Conservation (phyloP, 139 green algal species). For the Yamagishiella unicocca region DNA sequence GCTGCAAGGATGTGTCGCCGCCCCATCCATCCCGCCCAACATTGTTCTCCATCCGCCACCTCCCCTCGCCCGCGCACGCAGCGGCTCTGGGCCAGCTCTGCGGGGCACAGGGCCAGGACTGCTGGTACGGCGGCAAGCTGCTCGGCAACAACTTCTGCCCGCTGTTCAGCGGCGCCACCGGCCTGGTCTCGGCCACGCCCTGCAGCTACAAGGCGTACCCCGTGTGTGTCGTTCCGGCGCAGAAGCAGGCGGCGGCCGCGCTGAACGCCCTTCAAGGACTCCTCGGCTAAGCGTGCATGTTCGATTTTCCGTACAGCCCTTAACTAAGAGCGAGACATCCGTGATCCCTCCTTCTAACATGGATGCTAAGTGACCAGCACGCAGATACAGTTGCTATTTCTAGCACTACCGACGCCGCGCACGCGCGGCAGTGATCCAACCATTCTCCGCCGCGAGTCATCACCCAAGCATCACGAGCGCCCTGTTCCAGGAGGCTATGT, state of each 20-base stretch:
- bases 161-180: neutral
- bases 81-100: neutral
- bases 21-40: too few species aligned
- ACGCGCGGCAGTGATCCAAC: too few species aligned
- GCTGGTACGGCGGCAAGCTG: constrained; percentile 16
- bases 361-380: too few species aligned
- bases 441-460: too few species aligned
- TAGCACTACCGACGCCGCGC: too few species aligned
- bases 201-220: neutral
- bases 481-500: too few species aligned
- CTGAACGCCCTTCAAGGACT: neutral
- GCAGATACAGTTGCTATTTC: too few species aligned
- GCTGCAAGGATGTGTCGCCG: neutral
- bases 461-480: too few species aligned
- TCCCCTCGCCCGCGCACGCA: neutral
- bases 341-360: too few species aligned
- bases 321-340: too few species aligned
- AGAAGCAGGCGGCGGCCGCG: neutral
- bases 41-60: too few species aligned
- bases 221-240: neutral
- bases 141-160: neutral
- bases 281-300: neutral
- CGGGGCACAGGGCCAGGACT: neutral
- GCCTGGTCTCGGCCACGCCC: neutral
- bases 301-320: too few species aligned